Evolutionary conservation across 164 flowering plant genomes (phyloP), one percentile per base, ranked within the genome.

Genomic region (Umbilicus rupestris): DNA sequence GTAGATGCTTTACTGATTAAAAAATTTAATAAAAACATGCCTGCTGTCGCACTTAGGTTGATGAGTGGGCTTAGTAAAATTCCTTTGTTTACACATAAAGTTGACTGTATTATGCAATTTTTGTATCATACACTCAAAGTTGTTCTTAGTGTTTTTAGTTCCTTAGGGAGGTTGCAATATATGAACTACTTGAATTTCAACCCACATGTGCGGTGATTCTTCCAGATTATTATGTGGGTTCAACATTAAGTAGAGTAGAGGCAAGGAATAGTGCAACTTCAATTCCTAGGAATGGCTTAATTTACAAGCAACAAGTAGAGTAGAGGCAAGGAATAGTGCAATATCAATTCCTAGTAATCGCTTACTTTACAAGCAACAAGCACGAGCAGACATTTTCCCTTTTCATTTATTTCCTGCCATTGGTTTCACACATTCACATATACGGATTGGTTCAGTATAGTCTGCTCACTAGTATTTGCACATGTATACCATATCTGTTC

Each of bases 171-270:
- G 55, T 49, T n/a, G 55, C 17, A 19, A 49, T 49, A 9, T 5
- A 49, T 49, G 55, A 49, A 20, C 55, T 49, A 20, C 26, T 49
- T 49, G 55, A 49, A 49, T 49, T 49, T 49, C 26, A 49, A 20
- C 9, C 8, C 55, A 49, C 26, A 49, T 24, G 24, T n/a, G 55
- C 55, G n/a, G 19, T 49, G 8, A 6, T 7, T 19, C 17, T 20
- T 49, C n/a, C 55, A 49, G 6, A 3, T n/a, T 49, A 49, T 5
- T n/a, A 19, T 49, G 55, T 49, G 55, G 47, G 55, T 20, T 49
- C 55, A n/a, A n/a, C 55, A 49, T 49, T n/a, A 49, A 28, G 15
- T 52, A 52, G 58, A 15, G 30, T 52, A 26, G 31, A 52, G 58
- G 58, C 58, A 52, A 52, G 20, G 22, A 52, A 52, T 24, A 52